phyloP scores from a whole-genome alignment of 768 basidiomycete genomes.

The Sporobolomyces pararoseus region DNA sequence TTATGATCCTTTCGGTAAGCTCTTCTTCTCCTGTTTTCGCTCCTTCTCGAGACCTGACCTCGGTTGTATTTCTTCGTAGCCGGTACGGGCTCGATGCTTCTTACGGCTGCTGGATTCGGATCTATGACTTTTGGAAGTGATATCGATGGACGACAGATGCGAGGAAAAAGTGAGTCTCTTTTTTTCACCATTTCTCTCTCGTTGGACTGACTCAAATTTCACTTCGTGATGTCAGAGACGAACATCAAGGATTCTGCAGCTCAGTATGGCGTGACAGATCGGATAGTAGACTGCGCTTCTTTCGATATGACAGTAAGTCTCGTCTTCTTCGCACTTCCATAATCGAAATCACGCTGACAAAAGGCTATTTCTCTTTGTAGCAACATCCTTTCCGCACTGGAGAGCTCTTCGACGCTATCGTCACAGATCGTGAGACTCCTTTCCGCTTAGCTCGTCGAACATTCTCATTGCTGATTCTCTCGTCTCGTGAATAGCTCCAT shows the following conservation, averaged over 20 bases:
- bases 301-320: slow-evolving; percentile 89
- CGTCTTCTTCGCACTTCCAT: no score
- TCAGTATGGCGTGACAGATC: slow-evolving; percentile 72
- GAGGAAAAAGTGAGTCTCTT: slow-evolving; percentile 68
- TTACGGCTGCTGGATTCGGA: slow-evolving; percentile 79
- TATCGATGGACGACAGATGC: slow-evolving; percentile 95
- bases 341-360: no score
- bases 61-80: slow-evolving; percentile 50
- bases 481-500: slow-evolving; percentile 50
- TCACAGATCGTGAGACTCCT: slow-evolving; percentile 57
- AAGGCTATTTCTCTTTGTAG: slow-evolving; percentile 1
- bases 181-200: neutral
- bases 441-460: slow-evolving; percentile 6
- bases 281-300: slow-evolving; percentile 77
- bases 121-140: slow-evolving; percentile 84
- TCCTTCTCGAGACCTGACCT: slow-evolving; percentile 21
- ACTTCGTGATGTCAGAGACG: neutral
- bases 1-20: slow-evolving; percentile 89
- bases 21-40: slow-evolving; percentile 19
- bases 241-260: slow-evolving; percentile 30
- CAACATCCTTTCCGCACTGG: slow-evolving; percentile 78
- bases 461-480: neutral
- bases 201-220: neutral
- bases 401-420: slow-evolving; percentile 83
- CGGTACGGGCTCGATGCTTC: slow-evolving; percentile 50